Percentiles rank a stretch among this genome's conserved stretches.
phyloP scores from a whole-genome alignment of 257 asterid genomes.

The Plantago ovata region DNA sequence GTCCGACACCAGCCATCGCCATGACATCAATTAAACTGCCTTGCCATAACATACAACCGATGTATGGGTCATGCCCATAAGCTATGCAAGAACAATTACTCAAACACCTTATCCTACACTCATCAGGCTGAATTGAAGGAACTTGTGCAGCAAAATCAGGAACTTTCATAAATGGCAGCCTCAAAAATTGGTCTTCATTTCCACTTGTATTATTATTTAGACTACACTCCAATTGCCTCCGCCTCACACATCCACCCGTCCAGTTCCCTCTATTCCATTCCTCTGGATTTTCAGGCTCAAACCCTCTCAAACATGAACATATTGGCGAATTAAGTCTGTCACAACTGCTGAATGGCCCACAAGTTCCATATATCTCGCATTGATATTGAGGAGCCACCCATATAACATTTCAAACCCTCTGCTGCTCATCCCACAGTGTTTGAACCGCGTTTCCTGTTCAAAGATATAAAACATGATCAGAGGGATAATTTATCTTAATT shows the following conservation, averaged over 20 bases:
- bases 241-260: constrained; percentile 21
- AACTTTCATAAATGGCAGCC: constrained; percentile 26
- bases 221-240: constrained; percentile 17
- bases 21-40: no score
- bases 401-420: constrained; percentile 16
- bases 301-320: constrained; percentile 30
- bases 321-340: constrained; percentile 11
- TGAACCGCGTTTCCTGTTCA: not conserved
- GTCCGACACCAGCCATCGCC: not conserved
- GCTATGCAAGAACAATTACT: constrained; percentile 24
- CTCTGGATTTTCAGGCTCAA: constrained; percentile 17
- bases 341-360: constrained; percentile 27
- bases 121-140: not conserved
- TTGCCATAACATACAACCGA: not conserved
- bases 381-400: constrained; percentile 12
- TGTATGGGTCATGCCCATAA: not conserved
- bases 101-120: constrained; percentile 22
- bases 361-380: constrained; percentile 24
- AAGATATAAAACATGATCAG: not conserved
- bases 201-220: constrained; percentile 18
- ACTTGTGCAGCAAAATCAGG: constrained; percentile 25
- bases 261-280: constrained; percentile 19
- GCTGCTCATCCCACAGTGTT: constrained; percentile 25
- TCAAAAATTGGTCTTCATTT: constrained; percentile 26
- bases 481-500: not conserved